A percentile compares a stretch with the other conserved stretches of the same genome.
phyloP scores from a whole-genome alignment of 208 protist species.

The Crithidia brevicula region DNA sequence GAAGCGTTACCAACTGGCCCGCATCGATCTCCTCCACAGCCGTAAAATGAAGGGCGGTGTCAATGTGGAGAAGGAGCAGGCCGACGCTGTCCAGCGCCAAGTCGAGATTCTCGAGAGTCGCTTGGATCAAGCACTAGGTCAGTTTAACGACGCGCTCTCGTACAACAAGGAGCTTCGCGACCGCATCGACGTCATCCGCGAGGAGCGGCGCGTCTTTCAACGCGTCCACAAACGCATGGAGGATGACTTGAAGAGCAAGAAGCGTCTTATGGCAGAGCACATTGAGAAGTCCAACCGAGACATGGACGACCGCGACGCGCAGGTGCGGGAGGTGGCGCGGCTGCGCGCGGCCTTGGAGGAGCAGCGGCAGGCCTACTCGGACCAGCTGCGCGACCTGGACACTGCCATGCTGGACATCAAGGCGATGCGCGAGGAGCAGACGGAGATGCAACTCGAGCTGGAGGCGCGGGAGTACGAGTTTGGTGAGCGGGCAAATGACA shows the following conservation, averaged over 20 bases:
- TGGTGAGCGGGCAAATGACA: slow-evolving; percentile 47
- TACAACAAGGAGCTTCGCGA: slow-evolving; percentile 96
- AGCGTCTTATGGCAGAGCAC: slow-evolving; percentile 94
- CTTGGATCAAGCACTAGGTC: slow-evolving; percentile 94
- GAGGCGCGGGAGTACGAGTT: slow-evolving; percentile 87
- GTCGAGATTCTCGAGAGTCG: slow-evolving; percentile 96
- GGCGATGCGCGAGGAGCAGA: slow-evolving; percentile 85
- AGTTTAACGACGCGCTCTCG: slow-evolving; percentile 96
- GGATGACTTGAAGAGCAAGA: slow-evolving; percentile 92
- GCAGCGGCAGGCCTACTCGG: slow-evolving; percentile 82
- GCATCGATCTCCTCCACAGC: slow-evolving; percentile 87
- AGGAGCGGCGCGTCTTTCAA: slow-evolving; percentile 97
- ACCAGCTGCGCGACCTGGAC: slow-evolving; percentile 80
- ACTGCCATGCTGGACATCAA: slow-evolving; percentile 89
- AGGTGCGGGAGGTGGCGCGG: slow-evolving; percentile 86
- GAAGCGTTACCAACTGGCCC: slow-evolving; percentile 82
- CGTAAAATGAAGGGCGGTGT: slow-evolving; percentile 88
- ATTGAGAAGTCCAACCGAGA: slow-evolving; percentile 95
- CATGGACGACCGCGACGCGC: slow-evolving; percentile 95
- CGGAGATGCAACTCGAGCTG: slow-evolving; percentile 81
- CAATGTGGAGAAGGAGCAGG: slow-evolving; percentile 92
- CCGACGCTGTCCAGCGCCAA: slow-evolving; percentile 90
- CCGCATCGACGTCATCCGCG: slow-evolving; percentile 95
- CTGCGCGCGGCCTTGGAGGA: slow-evolving; percentile 73
- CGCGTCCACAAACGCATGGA: slow-evolving; percentile 96